Conservation (phyloP, 805 yeast genomes). For the Saccharomyces paradoxus region DNA sequence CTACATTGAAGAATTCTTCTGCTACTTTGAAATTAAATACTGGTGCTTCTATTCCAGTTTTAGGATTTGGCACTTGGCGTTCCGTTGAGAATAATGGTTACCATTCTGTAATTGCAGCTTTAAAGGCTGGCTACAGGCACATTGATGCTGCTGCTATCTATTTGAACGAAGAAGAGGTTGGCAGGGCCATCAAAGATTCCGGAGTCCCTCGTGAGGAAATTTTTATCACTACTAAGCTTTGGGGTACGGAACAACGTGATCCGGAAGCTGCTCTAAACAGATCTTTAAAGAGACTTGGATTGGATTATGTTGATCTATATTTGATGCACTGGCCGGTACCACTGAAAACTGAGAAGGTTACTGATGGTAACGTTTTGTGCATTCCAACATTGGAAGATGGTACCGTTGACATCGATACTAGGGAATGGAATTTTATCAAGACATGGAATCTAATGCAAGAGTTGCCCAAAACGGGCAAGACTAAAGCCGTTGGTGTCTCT, state of each 20-base stretch:
- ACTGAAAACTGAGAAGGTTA: conserved; percentile 35
- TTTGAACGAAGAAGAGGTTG: conserved; percentile 58
- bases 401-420: conserved; percentile 31
- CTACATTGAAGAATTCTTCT: conserved; percentile 14
- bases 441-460: conserved; percentile 61
- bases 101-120: conserved; percentile 51
- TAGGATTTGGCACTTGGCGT: conserved; percentile 72
- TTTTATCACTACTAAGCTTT: conserved; percentile 65
- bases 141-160: conserved; percentile 71
- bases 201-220: conserved; percentile 58
- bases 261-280: conserved; percentile 47
- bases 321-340: conserved; percentile 80
- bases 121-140: conserved; percentile 61
- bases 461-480: conserved; percentile 42
- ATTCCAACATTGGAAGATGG: conserved; percentile 35
- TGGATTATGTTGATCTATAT: conserved; percentile 72
- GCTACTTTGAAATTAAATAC: conserved; percentile 42
- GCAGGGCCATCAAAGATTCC: conserved; percentile 45
- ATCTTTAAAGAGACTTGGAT: conserved; percentile 53
- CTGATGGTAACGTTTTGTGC: conserved; percentile 27
- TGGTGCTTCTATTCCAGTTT: conserved; percentile 54
- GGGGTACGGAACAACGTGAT: conserved; percentile 43
- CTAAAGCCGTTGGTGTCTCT: conserved; percentile 68
- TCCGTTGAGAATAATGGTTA: conserved; percentile 47
- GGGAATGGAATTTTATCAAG: conserved; percentile 39